These are phyloP conservation scores for Leccinum incarnatum DNA, from an alignment of 768 basidiomycete genomes.

Conservation along the genomic window DNA sequence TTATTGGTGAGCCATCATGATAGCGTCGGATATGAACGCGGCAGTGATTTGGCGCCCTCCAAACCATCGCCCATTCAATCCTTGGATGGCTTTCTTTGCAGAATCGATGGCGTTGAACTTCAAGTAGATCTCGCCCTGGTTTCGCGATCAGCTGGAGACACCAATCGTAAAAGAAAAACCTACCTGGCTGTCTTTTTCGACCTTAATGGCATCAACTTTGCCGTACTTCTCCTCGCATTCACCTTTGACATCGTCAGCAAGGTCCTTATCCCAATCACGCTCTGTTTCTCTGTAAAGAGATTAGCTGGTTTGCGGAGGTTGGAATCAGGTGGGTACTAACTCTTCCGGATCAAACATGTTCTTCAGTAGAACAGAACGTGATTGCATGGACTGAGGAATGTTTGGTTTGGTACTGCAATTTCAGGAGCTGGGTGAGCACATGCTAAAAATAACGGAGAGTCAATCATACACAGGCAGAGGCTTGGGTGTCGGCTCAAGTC, in stretches of 20 bases:
- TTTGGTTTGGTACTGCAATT: constrained; percentile 63
- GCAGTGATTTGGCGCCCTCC: constrained; percentile 89
- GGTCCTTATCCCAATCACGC: constrained; percentile 93
- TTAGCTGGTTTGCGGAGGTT: constrained; percentile 5
- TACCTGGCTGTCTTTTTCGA: constrained; percentile 93
- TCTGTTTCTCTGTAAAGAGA: constrained; percentile 76
- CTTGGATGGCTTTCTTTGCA: constrained; percentile 82
- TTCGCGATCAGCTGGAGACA: constrained; percentile 12
- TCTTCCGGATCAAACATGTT: constrained; percentile 99
- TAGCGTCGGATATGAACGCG: constrained; percentile 86
- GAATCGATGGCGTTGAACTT: constrained; percentile 80
- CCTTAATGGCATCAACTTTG: constrained; percentile 78
- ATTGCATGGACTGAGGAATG: constrained; percentile 83
- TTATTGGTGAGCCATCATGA: constrained; percentile 90
- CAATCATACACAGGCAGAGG: constrained; percentile 60
- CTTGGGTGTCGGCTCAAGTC: constrained; percentile 69
- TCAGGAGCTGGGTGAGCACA: constrained; percentile 14
- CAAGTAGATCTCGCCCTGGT: constrained; percentile 94
- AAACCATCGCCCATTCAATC: constrained; percentile 96
- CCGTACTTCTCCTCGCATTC: constrained; percentile 95
- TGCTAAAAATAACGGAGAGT: neutral
- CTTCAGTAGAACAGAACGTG: constrained; percentile 83
- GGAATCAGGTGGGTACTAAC: constrained; percentile 43
- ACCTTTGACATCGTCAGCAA: constrained; percentile 92
- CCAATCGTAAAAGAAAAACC: constrained; percentile 18